These are phyloP conservation scores for Myriangium duriaei DNA, from an alignment of 2,329 filamentous ascomycete species.

Conservation along the genomic window DNA sequence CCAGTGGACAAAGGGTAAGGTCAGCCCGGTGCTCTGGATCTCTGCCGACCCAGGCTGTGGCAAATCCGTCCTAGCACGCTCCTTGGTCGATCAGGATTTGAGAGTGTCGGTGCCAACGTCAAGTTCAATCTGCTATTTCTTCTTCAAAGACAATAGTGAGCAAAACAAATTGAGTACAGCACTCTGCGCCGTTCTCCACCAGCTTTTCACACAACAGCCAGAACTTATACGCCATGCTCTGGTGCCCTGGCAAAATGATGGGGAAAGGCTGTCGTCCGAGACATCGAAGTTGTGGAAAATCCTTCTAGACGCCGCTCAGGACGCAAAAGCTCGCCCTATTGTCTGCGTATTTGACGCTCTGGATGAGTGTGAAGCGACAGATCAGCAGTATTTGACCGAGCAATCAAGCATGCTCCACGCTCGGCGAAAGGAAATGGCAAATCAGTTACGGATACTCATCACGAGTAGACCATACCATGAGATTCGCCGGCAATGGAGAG, in stretches of 20 bases:
- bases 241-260: slow-evolving; percentile 15
- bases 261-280: slow-evolving; percentile 13
- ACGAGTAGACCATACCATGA: slow-evolving; percentile 12
- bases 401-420: slow-evolving; percentile 10
- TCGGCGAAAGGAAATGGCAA: neutral
- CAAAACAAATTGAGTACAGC: slow-evolving; percentile 21
- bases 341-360: slow-evolving; percentile 19
- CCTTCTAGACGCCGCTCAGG: slow-evolving; percentile 9
- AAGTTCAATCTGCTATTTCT: slow-evolving; percentile 11
- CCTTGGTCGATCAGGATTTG: slow-evolving; percentile 22
- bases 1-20: slow-evolving; percentile 16
- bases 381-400: slow-evolving; percentile 11
- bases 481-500: slow-evolving; percentile 4
- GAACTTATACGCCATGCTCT: slow-evolving; percentile 16
- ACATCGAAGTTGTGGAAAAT: slow-evolving; percentile 13
- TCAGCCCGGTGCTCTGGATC: slow-evolving; percentile 25
- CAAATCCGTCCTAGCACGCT: slow-evolving; percentile 27
- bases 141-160: slow-evolving; percentile 27
- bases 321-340: slow-evolving; percentile 7
- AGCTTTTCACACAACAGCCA: slow-evolving; percentile 22
- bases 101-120: neutral
- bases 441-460: slow-evolving; percentile 15
- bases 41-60: slow-evolving; percentile 30
- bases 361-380: slow-evolving; percentile 16
- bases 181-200: slow-evolving; percentile 27